These are phyloP conservation scores for Leptographium lundbergii DNA, from an alignment of 2,329 filamentous ascomycete species.

Conservation along the genomic window DNA sequence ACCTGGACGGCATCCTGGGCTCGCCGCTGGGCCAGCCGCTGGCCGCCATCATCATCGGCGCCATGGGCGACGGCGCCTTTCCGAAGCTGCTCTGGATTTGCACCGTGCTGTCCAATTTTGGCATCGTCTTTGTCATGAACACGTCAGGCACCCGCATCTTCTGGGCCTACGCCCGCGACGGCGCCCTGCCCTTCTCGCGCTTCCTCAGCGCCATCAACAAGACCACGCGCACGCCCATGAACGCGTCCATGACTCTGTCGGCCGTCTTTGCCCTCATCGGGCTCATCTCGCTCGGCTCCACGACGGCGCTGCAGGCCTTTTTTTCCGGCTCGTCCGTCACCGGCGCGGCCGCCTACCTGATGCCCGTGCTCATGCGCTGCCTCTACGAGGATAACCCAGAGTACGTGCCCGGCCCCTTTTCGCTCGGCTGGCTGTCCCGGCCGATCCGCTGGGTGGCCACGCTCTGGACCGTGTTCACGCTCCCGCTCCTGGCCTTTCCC, in stretches of 20 bases:
- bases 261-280: constrained; percentile 3
- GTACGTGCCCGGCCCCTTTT: not conserved
- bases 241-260: not conserved
- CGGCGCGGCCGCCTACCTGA: constrained; percentile 1
- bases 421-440: not conserved
- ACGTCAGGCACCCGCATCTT: constrained; percentile 4
- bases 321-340: constrained; percentile 4
- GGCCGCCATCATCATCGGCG: constrained; percentile 1
- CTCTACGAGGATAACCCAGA: constrained; percentile 4
- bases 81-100: constrained; percentile 2
- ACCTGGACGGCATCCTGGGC: constrained; percentile 4
- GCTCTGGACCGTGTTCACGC: constrained; percentile 1
- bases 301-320: constrained; percentile 3
- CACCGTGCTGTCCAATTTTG: constrained; percentile 5
- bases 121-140: constrained; percentile 6
- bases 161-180: constrained; percentile 4
- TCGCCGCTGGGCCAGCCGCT: constrained; percentile 4
- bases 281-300: constrained; percentile 1
- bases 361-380: constrained; percentile 5
- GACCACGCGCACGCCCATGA: not conserved
- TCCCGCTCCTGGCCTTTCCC: constrained; percentile 3
- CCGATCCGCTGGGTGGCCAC: constrained; percentile 1
- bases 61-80: constrained; percentile 1
- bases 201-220: constrained; percentile 2
- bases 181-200: not conserved